These are phyloP conservation scores for Galerina sulciceps DNA, from an alignment of 768 basidiomycete genomes.

Conservation along the genomic window DNA sequence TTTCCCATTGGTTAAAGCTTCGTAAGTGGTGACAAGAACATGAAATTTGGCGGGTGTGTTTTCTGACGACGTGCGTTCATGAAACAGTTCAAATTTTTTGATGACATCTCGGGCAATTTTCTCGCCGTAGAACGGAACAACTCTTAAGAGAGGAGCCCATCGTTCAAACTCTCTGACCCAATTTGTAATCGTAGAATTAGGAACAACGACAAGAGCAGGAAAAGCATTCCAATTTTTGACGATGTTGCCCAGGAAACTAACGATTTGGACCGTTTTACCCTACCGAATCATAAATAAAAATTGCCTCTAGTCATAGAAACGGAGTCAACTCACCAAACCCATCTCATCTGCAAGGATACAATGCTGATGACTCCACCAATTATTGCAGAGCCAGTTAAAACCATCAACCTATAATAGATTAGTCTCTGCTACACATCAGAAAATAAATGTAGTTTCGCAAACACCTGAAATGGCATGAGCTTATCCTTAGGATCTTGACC, in stretches of 20 bases:
- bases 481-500: slow-evolving; percentile 66
- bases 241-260: slow-evolving; percentile 77
- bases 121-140: slow-evolving; percentile 88
- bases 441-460: slow-evolving; percentile 12
- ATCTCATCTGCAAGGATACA: slow-evolving; percentile 98
- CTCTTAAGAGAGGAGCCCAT: slow-evolving; percentile 76
- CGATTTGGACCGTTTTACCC: slow-evolving; percentile 94
- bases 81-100: slow-evolving; percentile 80
- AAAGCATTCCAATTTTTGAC: slow-evolving; percentile 58
- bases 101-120: slow-evolving; percentile 80
- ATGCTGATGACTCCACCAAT: slow-evolving; percentile 86
- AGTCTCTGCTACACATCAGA: too few relatives aligned
- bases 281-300: slow-evolving; percentile 29
- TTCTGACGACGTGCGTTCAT: slow-evolving; percentile 44
- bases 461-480: slow-evolving; percentile 89
- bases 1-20: slow-evolving; percentile 69
- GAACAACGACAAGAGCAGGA: slow-evolving; percentile 91
- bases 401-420: slow-evolving; percentile 61
- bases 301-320: neutral
- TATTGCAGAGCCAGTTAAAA: slow-evolving; percentile 83
- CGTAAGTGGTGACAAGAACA: slow-evolving; percentile 93
- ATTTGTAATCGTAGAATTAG: slow-evolving; percentile 94
- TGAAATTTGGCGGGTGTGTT: slow-evolving; percentile 74
- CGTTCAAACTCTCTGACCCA: slow-evolving; percentile 95
- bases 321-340: slow-evolving; percentile 66